Conservation (phyloP, 176 grass and related monocot genomes). For the Dendrocalamus sinicus region DNA sequence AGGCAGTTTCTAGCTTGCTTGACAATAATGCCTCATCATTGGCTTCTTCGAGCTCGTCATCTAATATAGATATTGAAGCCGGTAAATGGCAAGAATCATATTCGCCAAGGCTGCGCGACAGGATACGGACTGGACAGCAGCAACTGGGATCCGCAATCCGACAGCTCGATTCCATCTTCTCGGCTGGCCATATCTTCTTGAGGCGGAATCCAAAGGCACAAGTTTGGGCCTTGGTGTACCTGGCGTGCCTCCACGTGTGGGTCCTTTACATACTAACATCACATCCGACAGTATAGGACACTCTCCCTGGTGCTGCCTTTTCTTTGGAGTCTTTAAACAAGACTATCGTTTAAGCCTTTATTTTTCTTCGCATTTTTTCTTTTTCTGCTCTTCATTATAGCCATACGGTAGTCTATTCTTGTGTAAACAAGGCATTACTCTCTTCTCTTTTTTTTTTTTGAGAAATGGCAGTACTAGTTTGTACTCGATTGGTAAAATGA, state of each 20-base stretch:
- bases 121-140: conserved; percentile 53
- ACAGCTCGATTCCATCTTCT: conserved; percentile 87
- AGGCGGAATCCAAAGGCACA: conserved; percentile 69
- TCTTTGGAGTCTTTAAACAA: conserved; percentile 69
- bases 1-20: conserved; percentile 75
- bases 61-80: conserved; percentile 71
- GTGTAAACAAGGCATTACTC: conserved; percentile 3
- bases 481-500: conserved; percentile 2
- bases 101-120: conserved; percentile 52
- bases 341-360: conserved; percentile 26
- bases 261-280: conserved; percentile 80
- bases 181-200: conserved; percentile 73
- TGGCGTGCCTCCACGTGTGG: conserved; percentile 81
- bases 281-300: conserved; percentile 49
- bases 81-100: conserved; percentile 48
- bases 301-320: conserved; percentile 49
- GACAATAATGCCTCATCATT: conserved; percentile 42
- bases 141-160: conserved; percentile 68
- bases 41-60: conserved; percentile 40
- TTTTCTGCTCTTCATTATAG: neutral
- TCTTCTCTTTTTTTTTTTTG: neutral
- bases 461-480: neutral
- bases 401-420: neutral
- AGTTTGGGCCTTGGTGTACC: conserved; percentile 62
- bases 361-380: neutral